Evolutionary conservation across 1,284 basidiomycete species (phyloP).

Genomic region (Gomphus bonarii): DNA sequence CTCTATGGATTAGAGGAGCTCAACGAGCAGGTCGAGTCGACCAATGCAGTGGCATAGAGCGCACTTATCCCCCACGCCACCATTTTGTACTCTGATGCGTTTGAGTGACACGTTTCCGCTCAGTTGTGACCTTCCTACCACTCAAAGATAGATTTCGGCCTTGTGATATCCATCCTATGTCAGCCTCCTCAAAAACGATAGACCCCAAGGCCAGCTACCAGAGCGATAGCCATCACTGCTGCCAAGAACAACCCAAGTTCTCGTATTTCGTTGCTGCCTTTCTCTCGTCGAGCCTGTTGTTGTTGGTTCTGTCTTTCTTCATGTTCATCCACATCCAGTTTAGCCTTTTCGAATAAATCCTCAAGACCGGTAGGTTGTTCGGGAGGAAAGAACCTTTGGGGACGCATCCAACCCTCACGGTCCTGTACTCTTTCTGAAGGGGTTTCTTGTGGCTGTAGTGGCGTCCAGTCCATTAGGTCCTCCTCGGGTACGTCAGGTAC

Average conservation of each 20-base stretch:
- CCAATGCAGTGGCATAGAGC: not conserved
- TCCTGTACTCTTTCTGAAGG: slow-evolving; percentile 19
- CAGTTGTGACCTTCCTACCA: not conserved
- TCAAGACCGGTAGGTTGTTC: slow-evolving; percentile 73
- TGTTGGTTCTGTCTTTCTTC: not conserved
- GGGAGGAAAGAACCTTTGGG: slow-evolving; percentile 64
- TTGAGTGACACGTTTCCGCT: not conserved
- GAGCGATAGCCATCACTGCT: not conserved
- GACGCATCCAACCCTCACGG: slow-evolving; percentile 43
- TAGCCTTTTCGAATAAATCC: slow-evolving; percentile 32
- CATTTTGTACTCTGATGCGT: not conserved
- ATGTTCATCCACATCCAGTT: slow-evolving; percentile 32
- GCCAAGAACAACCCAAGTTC: slow-evolving; percentile 1
- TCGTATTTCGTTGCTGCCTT: not conserved
- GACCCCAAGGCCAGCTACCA: not conserved
- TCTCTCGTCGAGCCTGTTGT: not conserved
- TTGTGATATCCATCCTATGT: not conserved
- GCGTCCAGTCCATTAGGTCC: slow-evolving; percentile 11
- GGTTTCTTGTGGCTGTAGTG: not conserved
- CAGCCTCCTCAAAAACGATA: not conserved
- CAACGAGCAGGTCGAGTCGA: not conserved
- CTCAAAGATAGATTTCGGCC: not conserved
- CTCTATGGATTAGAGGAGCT: slow-evolving; percentile 47
- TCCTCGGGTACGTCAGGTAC: not conserved
- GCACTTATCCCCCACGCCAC: not conserved